phyloP scores from a whole-genome alignment of 345 rosid species.

The Mercurialis annua region DNA sequence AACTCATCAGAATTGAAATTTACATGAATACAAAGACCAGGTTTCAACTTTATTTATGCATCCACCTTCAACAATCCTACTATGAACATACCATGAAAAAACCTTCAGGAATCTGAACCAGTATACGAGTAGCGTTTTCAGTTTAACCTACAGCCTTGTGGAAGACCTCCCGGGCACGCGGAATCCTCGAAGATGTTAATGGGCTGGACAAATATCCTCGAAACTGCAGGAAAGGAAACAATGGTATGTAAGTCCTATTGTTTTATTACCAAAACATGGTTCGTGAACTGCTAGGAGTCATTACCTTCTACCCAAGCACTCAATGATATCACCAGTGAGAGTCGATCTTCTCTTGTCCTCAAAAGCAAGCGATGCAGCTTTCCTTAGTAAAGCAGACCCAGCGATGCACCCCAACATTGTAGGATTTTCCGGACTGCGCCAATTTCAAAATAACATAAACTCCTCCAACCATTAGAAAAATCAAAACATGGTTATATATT shows the following conservation, averaged over 20 bases:
- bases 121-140: neutral
- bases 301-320: constrained; percentile 73
- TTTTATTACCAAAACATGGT: neutral
- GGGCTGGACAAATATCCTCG: constrained; percentile 63
- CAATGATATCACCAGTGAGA: constrained; percentile 76
- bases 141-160: neutral
- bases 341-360: constrained; percentile 66
- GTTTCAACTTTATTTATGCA: neutral
- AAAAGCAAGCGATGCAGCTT: constrained; percentile 80
- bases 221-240: constrained; percentile 38
- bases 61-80: neutral
- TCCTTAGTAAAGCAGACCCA: constrained; percentile 80
- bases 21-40: too few relatives aligned
- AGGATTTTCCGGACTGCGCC: constrained; percentile 49
- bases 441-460: neutral
- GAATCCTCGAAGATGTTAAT: neutral
- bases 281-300: neutral
- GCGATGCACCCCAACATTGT: constrained; percentile 82
- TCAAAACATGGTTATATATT: neutral
- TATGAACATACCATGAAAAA: neutral
- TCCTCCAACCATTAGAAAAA: neutral
- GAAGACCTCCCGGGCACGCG: neutral
- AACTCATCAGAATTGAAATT: too few relatives aligned
- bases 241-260: neutral
- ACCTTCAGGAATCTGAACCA: neutral